Base-by-base conservation (phyloP, 495 filamentous ascomycete species). In the Penicillium turbatum region DNA sequence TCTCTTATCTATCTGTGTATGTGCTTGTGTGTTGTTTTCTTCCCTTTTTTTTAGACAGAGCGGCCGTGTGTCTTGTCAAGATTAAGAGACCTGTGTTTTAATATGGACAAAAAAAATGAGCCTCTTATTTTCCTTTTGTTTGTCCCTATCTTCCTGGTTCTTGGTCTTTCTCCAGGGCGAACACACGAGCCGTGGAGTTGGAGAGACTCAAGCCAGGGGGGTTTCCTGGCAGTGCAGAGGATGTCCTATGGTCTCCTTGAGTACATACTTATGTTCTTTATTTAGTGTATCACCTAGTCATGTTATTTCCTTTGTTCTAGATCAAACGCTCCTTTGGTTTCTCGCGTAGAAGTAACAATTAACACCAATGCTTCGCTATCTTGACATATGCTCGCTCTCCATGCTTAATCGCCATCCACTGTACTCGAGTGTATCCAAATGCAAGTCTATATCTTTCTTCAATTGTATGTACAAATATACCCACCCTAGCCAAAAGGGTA, bases 1-100 rank as follows among this genome's bases (percentile, higher is more conserved):
- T 64, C 47, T 56, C 58, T 59, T 59, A 60, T 60, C 38, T 68
- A 54, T 64, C 58, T 61, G 51, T 70, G 65, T 65, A 62, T 60
- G 60, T 66, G 60, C 49, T 60, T 63, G 62, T 64, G 59, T 57
- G 51, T 57, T 58, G 60, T 52, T 51, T 62, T 59, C 57, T 61
- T 61, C 43, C 55, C 44, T 46, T 61, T 61, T 44, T 63, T 66
- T 72, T 73, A 74, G 72, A 74, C 70, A 69, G 67, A 70, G 66
- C 67, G 62, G 63, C 63, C 62, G 49, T 69, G 62, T 68, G 57
- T 66, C 59, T 69, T 69, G 68, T 73, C 65, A 71, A 74, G 69
- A 72, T 71, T 69, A 72, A 73, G 70, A 69, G 69, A 70, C 66
- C 61, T 51, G 57, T 73, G 69, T 71, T 75, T 70, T 72, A 73